Evolutionary conservation across 1,284 basidiomycete genomes (phyloP).

Genomic region (Cutaneotrichosporon sp.): DNA sequence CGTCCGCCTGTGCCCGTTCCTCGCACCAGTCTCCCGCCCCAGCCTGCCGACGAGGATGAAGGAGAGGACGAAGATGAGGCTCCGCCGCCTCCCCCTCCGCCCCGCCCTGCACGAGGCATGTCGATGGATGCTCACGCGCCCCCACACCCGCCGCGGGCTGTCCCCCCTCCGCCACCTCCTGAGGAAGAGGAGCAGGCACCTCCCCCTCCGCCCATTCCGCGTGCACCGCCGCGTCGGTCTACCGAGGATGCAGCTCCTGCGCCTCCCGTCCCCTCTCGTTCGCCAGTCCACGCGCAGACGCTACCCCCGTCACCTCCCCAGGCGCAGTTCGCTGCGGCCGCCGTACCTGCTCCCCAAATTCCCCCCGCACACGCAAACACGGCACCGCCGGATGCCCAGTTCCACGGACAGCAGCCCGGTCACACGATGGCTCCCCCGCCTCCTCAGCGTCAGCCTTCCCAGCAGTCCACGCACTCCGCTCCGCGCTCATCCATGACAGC

Average conservation of each 20-base stretch:
- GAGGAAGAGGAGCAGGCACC: neutral
- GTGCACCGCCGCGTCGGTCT: no score
- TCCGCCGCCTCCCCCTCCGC: constrained; percentile 15
- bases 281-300: neutral
- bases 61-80: constrained; percentile 18
- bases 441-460: neutral
- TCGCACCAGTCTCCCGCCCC: constrained; percentile 6
- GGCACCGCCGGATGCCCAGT: neutral
- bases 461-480: neutral
- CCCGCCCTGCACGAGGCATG: neutral
- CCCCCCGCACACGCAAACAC: no score
- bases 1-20: neutral
- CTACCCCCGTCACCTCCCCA: no score
- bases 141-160: constrained; percentile 13
- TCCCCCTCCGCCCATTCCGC: no score
- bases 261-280: neutral
- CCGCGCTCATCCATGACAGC: neutral
- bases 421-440: no score
- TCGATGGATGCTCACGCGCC: constrained; percentile 6
- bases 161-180: neutral
- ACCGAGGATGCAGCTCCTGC: neutral
- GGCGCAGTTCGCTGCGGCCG: no score
- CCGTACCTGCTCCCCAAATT: no score
- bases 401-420: neutral
- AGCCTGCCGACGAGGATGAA: constrained; percentile 5